A percentile compares a stretch with the other conserved stretches of the same genome.
Evolutionary conservation across 805 yeast genomes (phyloP).

Genomic region (Jamesozyma rosinii): DNA sequence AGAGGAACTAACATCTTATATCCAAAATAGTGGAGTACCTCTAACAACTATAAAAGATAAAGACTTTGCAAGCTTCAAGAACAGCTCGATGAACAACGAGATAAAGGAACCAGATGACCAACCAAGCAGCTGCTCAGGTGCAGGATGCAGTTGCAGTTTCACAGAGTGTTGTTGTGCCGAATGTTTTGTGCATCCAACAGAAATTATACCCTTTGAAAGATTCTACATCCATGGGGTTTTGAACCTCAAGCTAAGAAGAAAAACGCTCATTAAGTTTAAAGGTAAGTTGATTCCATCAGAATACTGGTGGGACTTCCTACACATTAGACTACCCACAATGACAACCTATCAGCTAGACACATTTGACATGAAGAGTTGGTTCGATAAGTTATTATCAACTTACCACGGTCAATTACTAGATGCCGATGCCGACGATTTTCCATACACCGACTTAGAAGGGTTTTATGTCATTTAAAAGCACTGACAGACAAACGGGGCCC

Average conservation of each 20-base stretch:
- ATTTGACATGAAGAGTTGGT: conserved; percentile 22
- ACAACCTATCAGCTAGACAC: conserved; percentile 14
- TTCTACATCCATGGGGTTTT: conserved; percentile 21
- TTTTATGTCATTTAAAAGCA: conserved; percentile 8
- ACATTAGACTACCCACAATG: conserved; percentile 21
- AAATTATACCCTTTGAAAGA: conserved; percentile 21
- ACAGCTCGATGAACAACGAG: not conserved
- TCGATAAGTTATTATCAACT: conserved; percentile 18
- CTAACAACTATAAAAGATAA: conserved; percentile 16
- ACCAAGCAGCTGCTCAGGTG: conserved; percentile 5
- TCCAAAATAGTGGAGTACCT: conserved; percentile 26
- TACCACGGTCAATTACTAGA: conserved; percentile 15
- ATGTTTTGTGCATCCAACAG: conserved; percentile 23
- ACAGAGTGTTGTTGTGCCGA: conserved; percentile 18
- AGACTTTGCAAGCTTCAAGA: not conserved
- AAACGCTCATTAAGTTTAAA: conserved; percentile 22
- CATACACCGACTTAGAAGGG: conserved; percentile 9
- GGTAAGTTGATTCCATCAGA: conserved; percentile 26
- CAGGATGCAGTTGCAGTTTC: conserved; percentile 17
- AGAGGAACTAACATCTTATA: conserved; percentile 24
- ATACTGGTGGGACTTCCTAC: conserved; percentile 30
- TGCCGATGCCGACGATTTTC: conserved; percentile 6
- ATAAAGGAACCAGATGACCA: not conserved
- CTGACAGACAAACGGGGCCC: no score
- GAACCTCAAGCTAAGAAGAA: conserved; percentile 19